Evolutionary conservation across 129 eudicot species (phyloP).

Genomic region (Rutidosis leptorrhynchoides): DNA sequence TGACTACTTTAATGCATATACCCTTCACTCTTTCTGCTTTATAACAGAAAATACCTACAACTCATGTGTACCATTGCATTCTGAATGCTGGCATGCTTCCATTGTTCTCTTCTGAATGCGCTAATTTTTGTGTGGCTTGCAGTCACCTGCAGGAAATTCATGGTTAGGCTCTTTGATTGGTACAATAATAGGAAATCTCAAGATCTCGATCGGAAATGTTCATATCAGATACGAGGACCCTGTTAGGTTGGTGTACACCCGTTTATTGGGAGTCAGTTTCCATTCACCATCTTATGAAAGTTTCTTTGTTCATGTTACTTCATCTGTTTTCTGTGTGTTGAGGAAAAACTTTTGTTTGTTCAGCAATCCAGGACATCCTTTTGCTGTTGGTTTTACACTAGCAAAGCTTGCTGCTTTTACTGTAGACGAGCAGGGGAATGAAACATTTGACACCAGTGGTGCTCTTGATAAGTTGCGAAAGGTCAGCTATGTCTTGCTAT

Average conservation of each 20-base stretch:
- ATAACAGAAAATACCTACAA: background rate
- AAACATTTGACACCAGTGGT: slow-evolving; percentile 98
- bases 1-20: slow-evolving; percentile 17
- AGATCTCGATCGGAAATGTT: slow-evolving; percentile 89
- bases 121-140: slow-evolving; percentile 26
- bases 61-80: slow-evolving; percentile 6
- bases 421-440: slow-evolving; percentile 93
- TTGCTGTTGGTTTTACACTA: slow-evolving; percentile 88
- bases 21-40: background rate
- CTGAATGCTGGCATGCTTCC: slow-evolving; percentile 14
- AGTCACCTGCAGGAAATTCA: slow-evolving; percentile 77
- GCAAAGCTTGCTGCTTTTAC: slow-evolving; percentile 99
- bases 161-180: slow-evolving; percentile 91
- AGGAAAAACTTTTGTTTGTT: slow-evolving; percentile 1
- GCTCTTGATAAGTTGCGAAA: slow-evolving; percentile 92
- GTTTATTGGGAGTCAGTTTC: slow-evolving; percentile 11
- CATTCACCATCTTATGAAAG: slow-evolving; percentile 3
- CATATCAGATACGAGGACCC: slow-evolving; percentile 96
- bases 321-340: slow-evolving; percentile 17
- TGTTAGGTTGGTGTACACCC: slow-evolving; percentile 50
- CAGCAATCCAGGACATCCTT: slow-evolving; percentile 94
- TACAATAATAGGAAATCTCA: slow-evolving; percentile 90
- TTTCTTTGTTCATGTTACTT: slow-evolving; percentile 15
- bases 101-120: slow-evolving; percentile 10
- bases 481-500: slow-evolving; percentile 44